Conservation (phyloP, 2,329 filamentous ascomycete species). For the Fusarium sp. region DNA sequence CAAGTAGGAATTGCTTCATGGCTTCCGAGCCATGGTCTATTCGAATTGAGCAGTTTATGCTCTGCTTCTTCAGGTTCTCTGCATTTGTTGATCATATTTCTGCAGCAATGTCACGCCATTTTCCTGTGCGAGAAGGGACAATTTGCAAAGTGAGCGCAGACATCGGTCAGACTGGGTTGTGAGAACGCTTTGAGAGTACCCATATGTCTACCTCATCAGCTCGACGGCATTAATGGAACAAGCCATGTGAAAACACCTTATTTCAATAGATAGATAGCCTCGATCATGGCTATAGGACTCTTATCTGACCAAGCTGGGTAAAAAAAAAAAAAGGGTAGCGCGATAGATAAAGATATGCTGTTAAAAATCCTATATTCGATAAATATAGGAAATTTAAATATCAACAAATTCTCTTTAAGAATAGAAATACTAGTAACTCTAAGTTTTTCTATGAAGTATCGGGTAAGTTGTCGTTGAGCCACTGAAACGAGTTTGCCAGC, state of each 20-base stretch:
- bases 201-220: neutral
- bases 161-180: too few species aligned
- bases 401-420: accelerated
- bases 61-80: neutral
- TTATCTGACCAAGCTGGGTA: accelerated
- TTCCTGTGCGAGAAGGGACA: neutral
- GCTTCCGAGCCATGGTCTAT: neutral
- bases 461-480: neutral
- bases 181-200: too few species aligned
- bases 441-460: neutral
- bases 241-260: accelerated
- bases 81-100: neutral
- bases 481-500: too few species aligned
- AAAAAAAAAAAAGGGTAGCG: neutral
- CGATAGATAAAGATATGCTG: accelerated
- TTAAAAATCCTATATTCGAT: neutral
- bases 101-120: neutral
- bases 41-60: neutral
- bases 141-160: neutral
- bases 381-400: neutral
- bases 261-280: neutral
- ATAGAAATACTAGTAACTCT: neutral
- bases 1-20: neutral
- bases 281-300: accelerated
- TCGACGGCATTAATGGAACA: neutral